Conservation (phyloP, 352 stramenopile genomes). For the Phytophthora europaea region DNA sequence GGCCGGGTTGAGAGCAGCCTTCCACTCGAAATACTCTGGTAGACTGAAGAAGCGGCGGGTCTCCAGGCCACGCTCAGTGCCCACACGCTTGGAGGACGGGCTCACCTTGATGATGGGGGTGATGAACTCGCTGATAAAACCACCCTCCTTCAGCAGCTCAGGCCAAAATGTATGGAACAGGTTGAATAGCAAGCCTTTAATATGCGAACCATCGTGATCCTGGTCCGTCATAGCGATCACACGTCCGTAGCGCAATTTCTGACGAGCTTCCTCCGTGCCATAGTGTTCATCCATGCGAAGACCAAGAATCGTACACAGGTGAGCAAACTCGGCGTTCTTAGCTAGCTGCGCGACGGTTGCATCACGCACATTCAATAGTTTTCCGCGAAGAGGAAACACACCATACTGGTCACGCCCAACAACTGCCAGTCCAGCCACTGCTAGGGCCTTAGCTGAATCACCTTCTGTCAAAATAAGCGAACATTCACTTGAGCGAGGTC, state of each 20-base stretch:
- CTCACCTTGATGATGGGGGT: conserved; percentile 99
- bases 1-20: conserved; percentile 58
- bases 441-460: conserved; percentile 99
- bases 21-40: conserved; percentile 98
- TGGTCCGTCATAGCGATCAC: conserved; percentile 99
- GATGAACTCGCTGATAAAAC: conserved; percentile 99
- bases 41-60: conserved; percentile 97
- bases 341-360: conserved; percentile 85
- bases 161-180: conserved; percentile 99
- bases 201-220: conserved; percentile 99
- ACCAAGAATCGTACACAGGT: conserved; percentile 98
- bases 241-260: conserved; percentile 97
- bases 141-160: conserved; percentile 93
- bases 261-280: conserved; percentile 90
- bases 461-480: conserved; percentile 99
- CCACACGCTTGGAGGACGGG: conserved; percentile 53
- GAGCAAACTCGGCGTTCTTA: conserved; percentile 96
- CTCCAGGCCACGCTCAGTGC: conserved; percentile 76
- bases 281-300: conserved; percentile 98
- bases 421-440: conserved; percentile 98
- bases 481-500: conserved; percentile 91
- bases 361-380: conserved; percentile 94
- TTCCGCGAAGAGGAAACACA: conserved; percentile 99
- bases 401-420: conserved; percentile 99
- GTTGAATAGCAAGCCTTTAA: conserved; percentile 99